Base-by-base conservation (phyloP, 805 yeast genomes). In the Suhomyces canberraensis region DNA sequence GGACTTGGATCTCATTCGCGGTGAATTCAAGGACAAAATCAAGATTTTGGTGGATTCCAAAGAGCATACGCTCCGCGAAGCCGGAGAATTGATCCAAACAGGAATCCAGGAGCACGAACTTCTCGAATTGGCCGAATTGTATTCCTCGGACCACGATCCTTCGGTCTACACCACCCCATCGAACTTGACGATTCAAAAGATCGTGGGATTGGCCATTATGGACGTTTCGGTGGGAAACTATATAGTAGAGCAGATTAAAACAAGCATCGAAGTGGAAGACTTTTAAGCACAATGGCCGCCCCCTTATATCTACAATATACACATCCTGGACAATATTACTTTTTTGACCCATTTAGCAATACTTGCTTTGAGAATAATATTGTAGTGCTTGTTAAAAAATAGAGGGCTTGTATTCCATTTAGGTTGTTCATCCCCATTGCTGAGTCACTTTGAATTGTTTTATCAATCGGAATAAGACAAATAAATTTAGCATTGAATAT, bases 131-230 rank as follows among this genome's bases (percentile, higher is more conserved):
- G 67, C 76, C 1, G 64, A 71, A 16, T 38, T 76, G 33, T 60
- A 51, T 21, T 43, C 42, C 4, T 46, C 47, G 17, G 37, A 51
- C 35, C 18, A 20, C 16, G 11, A 14, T 3, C 29, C 25, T 11
- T 3, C 13, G 3, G 18, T 3, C 16, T 14, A 36, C n/a, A 31
- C 35, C n/a, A 37, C 49, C 11, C 27, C 16, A 13, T 44, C 25
- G 26, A 58, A 63, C 14, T 47, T 78, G 17, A 66, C 73, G 1
- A 51, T 79, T 2, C 69, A 64, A 35, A 81, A 80, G 50, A 54
- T 79, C 15, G 86, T 79, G 5, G 86, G 87, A 0, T 56, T 79
- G 26, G 73, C 82, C 35, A 72, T 79, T 18, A 80, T 81, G 85
- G 86, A 81, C 49, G 62, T 78, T 4, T 58, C 73, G 18, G 69